phyloP scores from a whole-genome alignment of 306 rosid genomes.

The Glycine latifolia region DNA sequence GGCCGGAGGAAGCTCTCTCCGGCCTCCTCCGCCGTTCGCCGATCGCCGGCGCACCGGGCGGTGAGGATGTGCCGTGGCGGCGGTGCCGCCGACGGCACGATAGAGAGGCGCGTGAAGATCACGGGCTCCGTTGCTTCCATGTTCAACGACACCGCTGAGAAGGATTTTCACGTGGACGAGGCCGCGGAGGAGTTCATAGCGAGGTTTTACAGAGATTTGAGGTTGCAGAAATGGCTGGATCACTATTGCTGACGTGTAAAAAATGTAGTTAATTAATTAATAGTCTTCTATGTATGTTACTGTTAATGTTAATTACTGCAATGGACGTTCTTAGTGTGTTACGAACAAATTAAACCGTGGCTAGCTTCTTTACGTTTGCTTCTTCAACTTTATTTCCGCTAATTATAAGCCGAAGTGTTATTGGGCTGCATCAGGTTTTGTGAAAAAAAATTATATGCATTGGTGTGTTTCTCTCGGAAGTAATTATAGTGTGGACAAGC shows the following conservation, averaged over 20 bases:
- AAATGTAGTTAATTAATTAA: not conserved
- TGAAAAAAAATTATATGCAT: no score
- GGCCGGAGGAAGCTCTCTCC: slow-evolving; percentile 49
- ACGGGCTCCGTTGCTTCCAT: slow-evolving; percentile 5
- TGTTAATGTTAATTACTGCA: slow-evolving; percentile 7
- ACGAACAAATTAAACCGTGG: not conserved
- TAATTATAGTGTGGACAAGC: no score
- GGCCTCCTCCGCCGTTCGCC: not conserved
- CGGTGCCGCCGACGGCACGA: slow-evolving; percentile 15
- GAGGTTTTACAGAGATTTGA: slow-evolving; percentile 71
- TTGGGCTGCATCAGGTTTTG: no score
- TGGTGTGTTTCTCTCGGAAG: no score
- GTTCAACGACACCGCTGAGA: slow-evolving; percentile 2
- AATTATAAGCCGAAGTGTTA: no score
- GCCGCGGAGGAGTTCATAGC: slow-evolving; percentile 91
- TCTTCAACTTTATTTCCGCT: no score
- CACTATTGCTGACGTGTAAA: slow-evolving; percentile 42
- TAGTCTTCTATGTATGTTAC: slow-evolving; percentile 12
- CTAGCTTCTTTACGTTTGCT: not conserved
- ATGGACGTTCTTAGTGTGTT: slow-evolving; percentile 1
- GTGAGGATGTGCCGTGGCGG: slow-evolving; percentile 40
- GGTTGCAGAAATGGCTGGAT: slow-evolving; percentile 69
- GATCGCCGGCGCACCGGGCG: not conserved
- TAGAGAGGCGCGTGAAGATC: slow-evolving; percentile 39
- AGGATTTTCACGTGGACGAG: slow-evolving; percentile 63